Percentiles rank a stretch among this genome's conserved stretches.
Conservation (phyloP, 371 early-diverging fungal genomes). For the Syncephalastrum monosporum region DNA sequence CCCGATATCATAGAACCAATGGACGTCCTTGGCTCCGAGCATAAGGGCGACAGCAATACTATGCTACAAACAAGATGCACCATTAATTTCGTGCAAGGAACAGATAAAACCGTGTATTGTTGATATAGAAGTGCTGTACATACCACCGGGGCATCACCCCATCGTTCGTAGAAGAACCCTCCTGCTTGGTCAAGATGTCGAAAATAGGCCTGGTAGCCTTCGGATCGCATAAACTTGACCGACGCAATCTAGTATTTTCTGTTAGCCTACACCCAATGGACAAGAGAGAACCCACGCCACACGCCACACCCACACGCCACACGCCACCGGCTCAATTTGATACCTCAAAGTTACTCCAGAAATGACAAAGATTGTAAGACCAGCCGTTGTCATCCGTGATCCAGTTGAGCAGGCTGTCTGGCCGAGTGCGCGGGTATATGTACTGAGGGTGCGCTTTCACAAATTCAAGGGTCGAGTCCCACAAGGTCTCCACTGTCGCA, state of each 20-base stretch:
- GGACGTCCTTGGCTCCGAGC: constrained; percentile 76
- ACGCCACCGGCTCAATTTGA: neutral
- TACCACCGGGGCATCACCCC: constrained; percentile 96
- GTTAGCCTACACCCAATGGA: constrained; percentile 5
- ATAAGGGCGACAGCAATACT: constrained; percentile 87
- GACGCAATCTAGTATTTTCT: constrained; percentile 47
- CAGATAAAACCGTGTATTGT: no score
- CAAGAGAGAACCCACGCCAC: neutral
- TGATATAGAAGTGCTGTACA: no score
- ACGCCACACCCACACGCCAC: neutral
- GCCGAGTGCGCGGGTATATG: constrained; percentile 43
- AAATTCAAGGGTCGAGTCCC: constrained; percentile 69
- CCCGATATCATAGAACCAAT: constrained; percentile 93
- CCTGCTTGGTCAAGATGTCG: constrained; percentile 80
- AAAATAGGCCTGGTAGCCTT: constrained; percentile 74
- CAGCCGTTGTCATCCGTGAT: constrained; percentile 38
- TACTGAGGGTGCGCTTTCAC: constrained; percentile 44
- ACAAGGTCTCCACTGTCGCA: constrained; percentile 84
- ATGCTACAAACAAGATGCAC: constrained; percentile 39
- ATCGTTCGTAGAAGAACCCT: constrained; percentile 94
- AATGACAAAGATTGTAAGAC: constrained; percentile 67
- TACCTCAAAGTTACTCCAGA: constrained; percentile 60
- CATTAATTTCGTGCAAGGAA: no score
- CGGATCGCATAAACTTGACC: constrained; percentile 72
- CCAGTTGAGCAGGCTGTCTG: constrained; percentile 33